Percentiles rank a stretch among this genome's conserved stretches.
phyloP scores from a whole-genome alignment of 106 monocot species.

The Platanthera zijinensis region DNA sequence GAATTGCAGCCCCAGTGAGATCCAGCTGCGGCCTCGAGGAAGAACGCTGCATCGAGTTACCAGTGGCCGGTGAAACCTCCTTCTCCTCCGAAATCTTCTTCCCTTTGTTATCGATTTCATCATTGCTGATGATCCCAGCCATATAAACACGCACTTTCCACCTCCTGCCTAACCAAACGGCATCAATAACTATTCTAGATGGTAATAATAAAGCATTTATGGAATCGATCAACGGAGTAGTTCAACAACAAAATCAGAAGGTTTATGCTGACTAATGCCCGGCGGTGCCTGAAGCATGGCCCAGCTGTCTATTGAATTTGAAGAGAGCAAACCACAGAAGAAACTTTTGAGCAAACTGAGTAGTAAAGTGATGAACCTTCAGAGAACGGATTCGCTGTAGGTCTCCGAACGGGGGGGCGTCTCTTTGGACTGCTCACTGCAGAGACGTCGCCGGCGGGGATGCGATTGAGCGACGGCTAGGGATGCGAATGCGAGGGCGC shows the following conservation, averaged over 20 bases:
- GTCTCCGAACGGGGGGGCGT: too few relatives aligned
- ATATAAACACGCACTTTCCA: conserved; percentile 20
- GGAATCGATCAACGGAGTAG: not conserved
- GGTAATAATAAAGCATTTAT: not conserved
- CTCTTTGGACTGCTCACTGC: too few relatives aligned
- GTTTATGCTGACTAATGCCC: not conserved
- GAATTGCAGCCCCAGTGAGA: conserved; percentile 76
- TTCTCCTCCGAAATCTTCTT: conserved; percentile 12
- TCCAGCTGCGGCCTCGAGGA: conserved; percentile 88
- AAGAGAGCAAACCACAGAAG: too few relatives aligned
- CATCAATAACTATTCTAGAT: not conserved
- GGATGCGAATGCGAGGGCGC: too few relatives aligned
- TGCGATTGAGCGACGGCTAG: too few relatives aligned
- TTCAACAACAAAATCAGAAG: not conserved
- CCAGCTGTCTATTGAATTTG: not conserved
- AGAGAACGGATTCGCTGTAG: too few relatives aligned
- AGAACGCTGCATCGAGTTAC: conserved; percentile 50
- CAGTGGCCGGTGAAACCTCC: conserved; percentile 9
- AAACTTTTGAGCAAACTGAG: too few relatives aligned
- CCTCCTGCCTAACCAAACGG: conserved; percentile 28
- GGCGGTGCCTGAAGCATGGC: not conserved
- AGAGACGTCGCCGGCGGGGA: too few relatives aligned
- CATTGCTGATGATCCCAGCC: conserved; percentile 25
- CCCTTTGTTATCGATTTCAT: conserved; percentile 4
- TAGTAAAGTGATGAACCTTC: too few relatives aligned